phyloP scores from a whole-genome alignment of 306 rosid genomes.

The Casuarina cunninghamiana region DNA sequence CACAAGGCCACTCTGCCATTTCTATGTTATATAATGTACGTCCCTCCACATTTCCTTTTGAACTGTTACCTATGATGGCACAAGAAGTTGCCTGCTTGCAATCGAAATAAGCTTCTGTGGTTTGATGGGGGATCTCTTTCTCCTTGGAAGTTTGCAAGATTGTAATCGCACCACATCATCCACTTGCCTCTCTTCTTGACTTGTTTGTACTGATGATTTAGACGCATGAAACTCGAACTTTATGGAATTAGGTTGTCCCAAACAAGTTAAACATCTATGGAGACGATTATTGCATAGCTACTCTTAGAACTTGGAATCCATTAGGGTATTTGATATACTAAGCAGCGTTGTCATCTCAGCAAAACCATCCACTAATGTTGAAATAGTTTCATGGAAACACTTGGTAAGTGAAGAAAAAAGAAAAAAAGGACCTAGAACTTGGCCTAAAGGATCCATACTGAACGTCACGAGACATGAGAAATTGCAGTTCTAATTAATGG shows the following conservation, averaged over 20 bases:
- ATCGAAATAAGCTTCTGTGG: slow-evolving; percentile 4
- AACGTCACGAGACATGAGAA: too few relatives aligned
- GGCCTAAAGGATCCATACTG: too few relatives aligned
- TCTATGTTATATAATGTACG: neutral
- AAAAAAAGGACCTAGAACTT: neutral
- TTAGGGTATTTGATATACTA: neutral
- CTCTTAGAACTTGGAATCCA: neutral
- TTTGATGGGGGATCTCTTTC: neutral
- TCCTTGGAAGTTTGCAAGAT: neutral
- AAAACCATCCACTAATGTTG: neutral
- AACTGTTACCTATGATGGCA: slow-evolving; percentile 5
- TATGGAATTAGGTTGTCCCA: neutral
- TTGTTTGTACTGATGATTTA: neutral
- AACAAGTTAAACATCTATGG: neutral
- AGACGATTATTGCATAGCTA: neutral
- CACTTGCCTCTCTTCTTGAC: neutral
- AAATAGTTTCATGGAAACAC: too few relatives aligned
- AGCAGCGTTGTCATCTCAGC: neutral
- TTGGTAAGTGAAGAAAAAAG: neutral
- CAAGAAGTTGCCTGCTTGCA: slow-evolving; percentile 10
- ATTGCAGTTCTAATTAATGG: too few relatives aligned
- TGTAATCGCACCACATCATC: neutral
- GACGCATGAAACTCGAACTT: neutral
- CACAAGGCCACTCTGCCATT: slow-evolving; percentile 62
- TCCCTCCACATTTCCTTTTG: neutral